Base-by-base conservation (phyloP, 495 filamentous ascomycete species). In the Aspergillus hancockii region DNA sequence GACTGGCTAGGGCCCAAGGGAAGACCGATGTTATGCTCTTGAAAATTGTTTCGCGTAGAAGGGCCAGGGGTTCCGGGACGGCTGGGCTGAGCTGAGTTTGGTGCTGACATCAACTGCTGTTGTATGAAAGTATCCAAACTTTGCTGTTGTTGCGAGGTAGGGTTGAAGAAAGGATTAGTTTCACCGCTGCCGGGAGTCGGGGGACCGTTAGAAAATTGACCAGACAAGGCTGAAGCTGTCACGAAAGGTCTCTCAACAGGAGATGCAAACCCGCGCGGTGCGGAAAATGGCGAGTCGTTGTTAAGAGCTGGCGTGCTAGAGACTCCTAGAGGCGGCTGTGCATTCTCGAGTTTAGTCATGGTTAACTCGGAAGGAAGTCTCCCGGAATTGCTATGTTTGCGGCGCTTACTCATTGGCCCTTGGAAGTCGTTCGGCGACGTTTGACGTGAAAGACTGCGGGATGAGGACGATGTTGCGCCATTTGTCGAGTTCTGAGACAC, bases 321-420 rank as follows among this genome's bases (percentile, higher is more conserved):
- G 34, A 64, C 43, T 30, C 54, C 51, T 30, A 63, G 22, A 32
- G 70, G 72, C 51, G 77, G 64, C 47, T 83, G 79, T 34, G 73
- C 67, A 9, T 77, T 82, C 60, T 91, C 87, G 16, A 92, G 74
- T 56, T 81, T 85, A 0, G 92, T 96, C 92, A 95, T 96, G 14
- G 84, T 83, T 64, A 96, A 69, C 43, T 83, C 85, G 8, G 76
- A 83, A 1, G 90, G 87, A n/a, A 94, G 68, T 71, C 88, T 88
- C 45, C 73, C 69, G 18, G 82, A 83, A 32, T 79, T 78, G 73
- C 87, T 91, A 36, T 87, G 81, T 68, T 92, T 93, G 57, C 91
- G 83, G 64, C 89, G 88, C 74, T 92, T 93, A 57, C 78, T 79
- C 38, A 76, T 77, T 22, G 85, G 85, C 9, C 81, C 85, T 56